Conservation (phyloP, 164 flowering plant genomes). For the Umbilicus rupestris region DNA sequence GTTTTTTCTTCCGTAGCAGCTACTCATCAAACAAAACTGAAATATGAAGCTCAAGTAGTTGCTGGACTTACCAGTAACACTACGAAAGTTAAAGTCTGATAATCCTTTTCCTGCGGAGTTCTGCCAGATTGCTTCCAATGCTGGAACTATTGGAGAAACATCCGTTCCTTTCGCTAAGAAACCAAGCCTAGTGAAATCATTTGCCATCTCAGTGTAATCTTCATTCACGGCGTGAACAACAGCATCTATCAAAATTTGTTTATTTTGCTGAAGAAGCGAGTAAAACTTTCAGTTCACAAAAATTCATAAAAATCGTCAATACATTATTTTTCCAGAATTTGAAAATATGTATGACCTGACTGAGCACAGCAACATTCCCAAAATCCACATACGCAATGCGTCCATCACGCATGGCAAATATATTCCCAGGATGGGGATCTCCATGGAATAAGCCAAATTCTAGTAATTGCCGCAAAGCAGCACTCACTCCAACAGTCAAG, state of each 20-base stretch:
- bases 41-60: background rate
- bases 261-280: constrained; percentile 65
- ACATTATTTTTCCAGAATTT: background rate
- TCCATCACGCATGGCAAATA: constrained; percentile 99
- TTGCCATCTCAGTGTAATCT: constrained; percentile 97
- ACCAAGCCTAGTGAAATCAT: constrained; percentile 97
- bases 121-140: constrained; percentile 97
- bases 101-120: constrained; percentile 91
- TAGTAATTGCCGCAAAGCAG: constrained; percentile 85
- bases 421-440: constrained; percentile 98
- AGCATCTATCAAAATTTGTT: constrained; percentile 95
- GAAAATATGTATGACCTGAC: constrained; percentile 52
- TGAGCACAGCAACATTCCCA: constrained; percentile 97
- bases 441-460: constrained; percentile 98
- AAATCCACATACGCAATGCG: constrained; percentile 98
- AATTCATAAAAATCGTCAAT: background rate
- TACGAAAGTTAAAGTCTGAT: constrained; percentile 87
- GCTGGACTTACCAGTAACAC: constrained; percentile 68
- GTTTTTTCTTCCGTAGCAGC: background rate
- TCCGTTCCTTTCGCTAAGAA: constrained; percentile 93
- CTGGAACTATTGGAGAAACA: constrained; percentile 88
- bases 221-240: constrained; percentile 99
- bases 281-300: background rate
- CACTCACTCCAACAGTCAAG: constrained; percentile 96
- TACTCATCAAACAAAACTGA: background rate